Evolutionary conservation across 1,139 yeast species (phyloP), one percentile per base, ranked within the genome.

Genomic region (Kodamaea sp.): DNA sequence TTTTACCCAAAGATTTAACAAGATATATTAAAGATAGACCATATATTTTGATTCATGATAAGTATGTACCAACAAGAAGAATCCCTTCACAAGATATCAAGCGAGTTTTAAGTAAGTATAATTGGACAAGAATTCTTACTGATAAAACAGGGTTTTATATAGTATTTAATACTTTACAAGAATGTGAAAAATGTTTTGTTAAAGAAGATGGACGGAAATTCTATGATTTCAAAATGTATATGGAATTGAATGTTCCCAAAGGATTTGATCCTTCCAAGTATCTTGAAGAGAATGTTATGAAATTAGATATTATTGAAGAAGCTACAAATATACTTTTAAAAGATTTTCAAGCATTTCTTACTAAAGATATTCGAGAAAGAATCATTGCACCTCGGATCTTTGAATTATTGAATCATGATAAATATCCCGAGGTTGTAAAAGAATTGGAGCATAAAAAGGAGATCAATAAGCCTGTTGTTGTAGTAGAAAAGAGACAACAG

Each of bases 311-410:
- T 2, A 60, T 79, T 7, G 76, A 75, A 27, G 87, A 81, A 40
- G 84, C 95, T 0, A 67, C 78, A 1, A 67, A 73, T 31, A 64
- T 75, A 45, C 65, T 88, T 32, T 58, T 81, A 27, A 76, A 75
- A 42, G 96, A 88, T 46, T 71, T 88, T 39, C 78, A 78, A 46
- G 65, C 70, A 5, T 79, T 82, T 38, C 60, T 88, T 37, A 65
- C 80, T 28, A 82, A 84, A 45, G 96, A 88, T 60, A 76, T 88
- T 27, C 70, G 87, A 51, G 92, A 82, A 52, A 76, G 89, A 47
- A 65, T 85, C 5, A 75, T 86, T 27, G 90, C 88, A 0, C 90
- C 95, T 0, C 71, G 74, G 2, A 75, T 88, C 11, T 69, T 84
- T 39, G 84, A 81, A 27, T 63, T 75, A 12, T 67, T 88, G 46